Evolutionary conservation across 441 rosid genomes (phyloP).

Genomic region (Adansonia rubrostipa): DNA sequence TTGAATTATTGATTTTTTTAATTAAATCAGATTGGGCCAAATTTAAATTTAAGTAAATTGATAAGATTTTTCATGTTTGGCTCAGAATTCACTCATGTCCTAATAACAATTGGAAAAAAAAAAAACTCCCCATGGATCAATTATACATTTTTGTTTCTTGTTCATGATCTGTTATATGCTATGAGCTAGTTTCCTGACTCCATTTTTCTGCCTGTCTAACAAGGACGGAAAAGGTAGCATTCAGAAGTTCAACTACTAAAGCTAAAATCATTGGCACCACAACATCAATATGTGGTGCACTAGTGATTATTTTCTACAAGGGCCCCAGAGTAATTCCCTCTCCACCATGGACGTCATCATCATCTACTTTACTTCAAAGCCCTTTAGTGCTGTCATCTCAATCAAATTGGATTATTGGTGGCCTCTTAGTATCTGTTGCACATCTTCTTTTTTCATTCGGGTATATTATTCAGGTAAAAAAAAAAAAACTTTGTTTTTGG

Average conservation of each 20-base stretch:
- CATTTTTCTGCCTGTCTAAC: background rate
- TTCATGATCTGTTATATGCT: background rate
- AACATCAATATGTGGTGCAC: conserved; percentile 60
- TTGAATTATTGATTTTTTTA: no score
- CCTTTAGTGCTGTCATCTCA: background rate
- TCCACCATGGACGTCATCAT: background rate
- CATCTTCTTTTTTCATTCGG: conserved; percentile 41
- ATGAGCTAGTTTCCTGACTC: background rate
- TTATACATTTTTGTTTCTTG: background rate
- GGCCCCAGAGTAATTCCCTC: conserved; percentile 43
- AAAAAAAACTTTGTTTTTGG: no score
- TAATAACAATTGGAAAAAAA: no score
- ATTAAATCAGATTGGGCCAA: no score
- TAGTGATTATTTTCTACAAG: conserved; percentile 52
- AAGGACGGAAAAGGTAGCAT: conserved; percentile 55
- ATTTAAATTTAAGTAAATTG: no score
- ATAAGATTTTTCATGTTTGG: no score
- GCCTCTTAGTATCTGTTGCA: conserved; percentile 39
- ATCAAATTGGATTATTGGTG: conserved; percentile 50
- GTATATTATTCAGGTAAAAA: conserved; percentile 56
- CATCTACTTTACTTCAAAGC: background rate
- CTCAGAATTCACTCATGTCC: no score
- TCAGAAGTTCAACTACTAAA: conserved; percentile 45
- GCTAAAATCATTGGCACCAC: conserved; percentile 65
- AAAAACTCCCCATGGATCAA: no score